Conservation (phyloP, 306 rosid genomes). For the Glycyrrhiza uralensis region DNA sequence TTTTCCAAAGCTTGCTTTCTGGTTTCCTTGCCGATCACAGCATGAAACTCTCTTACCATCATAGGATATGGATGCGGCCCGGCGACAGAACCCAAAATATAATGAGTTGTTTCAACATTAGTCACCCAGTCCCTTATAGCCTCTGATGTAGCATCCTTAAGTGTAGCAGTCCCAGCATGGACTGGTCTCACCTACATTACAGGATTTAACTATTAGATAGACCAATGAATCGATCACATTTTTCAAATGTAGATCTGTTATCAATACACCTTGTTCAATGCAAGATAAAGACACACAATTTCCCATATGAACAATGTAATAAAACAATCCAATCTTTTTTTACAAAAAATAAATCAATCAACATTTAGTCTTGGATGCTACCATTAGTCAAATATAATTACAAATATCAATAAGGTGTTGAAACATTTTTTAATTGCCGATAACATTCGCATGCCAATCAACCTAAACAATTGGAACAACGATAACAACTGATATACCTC, state of each 20-base stretch:
- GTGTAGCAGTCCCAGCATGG: conserved; percentile 92
- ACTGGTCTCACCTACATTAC: conserved; percentile 76
- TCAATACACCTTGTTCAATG: not conserved
- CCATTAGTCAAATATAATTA: not conserved
- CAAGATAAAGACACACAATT: conserved; percentile 15
- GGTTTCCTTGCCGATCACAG: conserved; percentile 89
- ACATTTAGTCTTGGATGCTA: not conserved
- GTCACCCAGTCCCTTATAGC: conserved; percentile 99
- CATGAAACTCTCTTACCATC: conserved; percentile 98
- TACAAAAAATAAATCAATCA: not conserved
- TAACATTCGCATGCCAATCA: not conserved
- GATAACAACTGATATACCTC: conserved; percentile 58
- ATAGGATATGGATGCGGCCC: conserved; percentile 99
- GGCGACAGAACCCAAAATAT: conserved; percentile 95
- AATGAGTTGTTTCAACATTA: conserved; percentile 96
- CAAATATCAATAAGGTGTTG: not conserved
- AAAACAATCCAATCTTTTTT: not conserved
- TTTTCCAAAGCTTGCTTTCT: conserved; percentile 89
- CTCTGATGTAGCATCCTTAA: conserved; percentile 97
- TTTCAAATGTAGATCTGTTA: not conserved
- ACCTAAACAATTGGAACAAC: not conserved
- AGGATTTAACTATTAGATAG: conserved; percentile 3
- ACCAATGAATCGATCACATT: not conserved
- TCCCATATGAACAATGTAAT: not conserved
- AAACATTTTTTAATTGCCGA: not conserved